Conservation (phyloP, 495 filamentous ascomycete species). For the Podospora sp. region DNA sequence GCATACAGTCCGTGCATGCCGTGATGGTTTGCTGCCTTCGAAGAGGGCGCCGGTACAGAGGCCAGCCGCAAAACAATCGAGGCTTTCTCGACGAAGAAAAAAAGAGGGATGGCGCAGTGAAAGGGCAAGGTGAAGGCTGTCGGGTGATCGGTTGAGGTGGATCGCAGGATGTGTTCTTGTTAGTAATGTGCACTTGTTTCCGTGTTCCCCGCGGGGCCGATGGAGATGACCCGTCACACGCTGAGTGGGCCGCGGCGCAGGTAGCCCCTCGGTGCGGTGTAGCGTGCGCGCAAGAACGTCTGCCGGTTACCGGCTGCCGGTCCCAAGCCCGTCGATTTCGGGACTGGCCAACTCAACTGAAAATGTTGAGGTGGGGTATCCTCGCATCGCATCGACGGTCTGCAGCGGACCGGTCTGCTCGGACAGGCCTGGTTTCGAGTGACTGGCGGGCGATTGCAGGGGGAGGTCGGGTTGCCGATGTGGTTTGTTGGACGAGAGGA, state of each 20-base stretch:
- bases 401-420: background rate
- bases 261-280: conserved; percentile 2
- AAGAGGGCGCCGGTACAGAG: background rate
- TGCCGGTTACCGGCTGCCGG: conserved; percentile 9
- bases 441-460: background rate
- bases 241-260: background rate
- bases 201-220: background rate
- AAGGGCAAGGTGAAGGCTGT: background rate
- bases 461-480: background rate
- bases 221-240: background rate
- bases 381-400: background rate
- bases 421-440: background rate
- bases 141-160: conserved; percentile 2
- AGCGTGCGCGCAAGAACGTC: conserved; percentile 4
- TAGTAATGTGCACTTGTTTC: conserved; percentile 3
- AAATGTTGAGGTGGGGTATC: background rate
- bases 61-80: background rate
- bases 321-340: background rate
- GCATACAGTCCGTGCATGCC: background rate
- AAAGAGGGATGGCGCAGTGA: background rate
- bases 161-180: background rate
- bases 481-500: background rate
- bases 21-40: background rate
- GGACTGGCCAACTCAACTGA: background rate
- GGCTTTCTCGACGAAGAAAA: background rate